These are phyloP conservation scores for Aspergillus sp. DNA, from an alignment of 2,329 filamentous ascomycete genomes.

Conservation along the genomic window DNA sequence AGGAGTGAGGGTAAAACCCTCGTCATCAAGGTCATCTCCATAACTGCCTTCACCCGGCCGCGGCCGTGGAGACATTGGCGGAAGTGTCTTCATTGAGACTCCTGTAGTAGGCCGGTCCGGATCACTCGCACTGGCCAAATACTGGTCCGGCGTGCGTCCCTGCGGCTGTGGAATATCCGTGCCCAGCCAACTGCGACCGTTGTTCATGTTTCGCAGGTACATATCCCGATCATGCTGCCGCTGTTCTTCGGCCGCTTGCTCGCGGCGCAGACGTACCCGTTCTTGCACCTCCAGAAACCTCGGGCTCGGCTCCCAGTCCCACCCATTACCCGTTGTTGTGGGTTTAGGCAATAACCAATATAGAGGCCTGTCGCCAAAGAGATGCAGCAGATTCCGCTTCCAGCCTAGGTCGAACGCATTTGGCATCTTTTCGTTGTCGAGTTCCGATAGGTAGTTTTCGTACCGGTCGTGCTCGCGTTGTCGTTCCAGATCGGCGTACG, in stretches of 20 bases:
- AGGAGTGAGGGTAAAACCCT: conserved; percentile 15
- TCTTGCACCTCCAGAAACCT: conserved; percentile 69
- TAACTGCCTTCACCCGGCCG: conserved; percentile 36
- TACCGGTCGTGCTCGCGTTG: conserved; percentile 68
- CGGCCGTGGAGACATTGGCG: conserved; percentile 39
- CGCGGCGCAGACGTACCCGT: conserved; percentile 28
- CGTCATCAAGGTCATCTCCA: conserved; percentile 29
- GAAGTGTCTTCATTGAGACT: conserved; percentile 45
- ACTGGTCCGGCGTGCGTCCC: conserved; percentile 22
- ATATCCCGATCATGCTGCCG: conserved; percentile 36
- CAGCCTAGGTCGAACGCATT: conserved; percentile 92
- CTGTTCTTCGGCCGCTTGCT: conserved; percentile 30
- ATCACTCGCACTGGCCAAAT: conserved; percentile 16
- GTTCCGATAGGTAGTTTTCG: conserved; percentile 80
- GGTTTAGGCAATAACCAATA: conserved; percentile 79
- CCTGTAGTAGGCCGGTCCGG: conserved; percentile 39
- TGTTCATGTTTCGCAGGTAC: conserved; percentile 36
- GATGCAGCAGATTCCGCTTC: conserved; percentile 73
- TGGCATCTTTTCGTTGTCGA: conserved; percentile 82
- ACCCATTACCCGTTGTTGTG: conserved; percentile 88
- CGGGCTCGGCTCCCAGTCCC: conserved; percentile 84
- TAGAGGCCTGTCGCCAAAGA: conserved; percentile 72
- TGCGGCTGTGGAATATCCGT: conserved; percentile 20
- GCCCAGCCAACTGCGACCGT: conserved; percentile 28
- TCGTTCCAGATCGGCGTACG: conserved; percentile 59